Conservation (phyloP, 2,329 filamentous ascomycete genomes). For the Endothia cerciana region DNA sequence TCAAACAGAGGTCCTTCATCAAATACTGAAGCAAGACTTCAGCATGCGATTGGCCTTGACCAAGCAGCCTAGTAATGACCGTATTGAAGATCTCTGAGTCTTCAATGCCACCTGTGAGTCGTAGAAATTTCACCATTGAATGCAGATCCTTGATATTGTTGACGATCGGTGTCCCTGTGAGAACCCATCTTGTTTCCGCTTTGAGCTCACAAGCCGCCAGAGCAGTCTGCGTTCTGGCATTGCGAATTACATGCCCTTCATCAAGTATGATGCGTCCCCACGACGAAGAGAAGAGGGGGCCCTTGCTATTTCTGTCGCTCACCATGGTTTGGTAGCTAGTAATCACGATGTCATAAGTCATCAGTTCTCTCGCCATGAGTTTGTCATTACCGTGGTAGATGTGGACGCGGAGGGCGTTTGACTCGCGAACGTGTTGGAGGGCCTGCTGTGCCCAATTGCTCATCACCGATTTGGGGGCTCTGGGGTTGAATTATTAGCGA, state of each 20-base stretch:
- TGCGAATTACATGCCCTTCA: constrained; percentile 82
- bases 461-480: constrained; percentile 18
- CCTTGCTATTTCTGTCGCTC: constrained; percentile 56
- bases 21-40: constrained; percentile 72
- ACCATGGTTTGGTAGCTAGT: constrained; percentile 82
- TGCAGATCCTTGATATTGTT: constrained; percentile 83
- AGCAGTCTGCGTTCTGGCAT: constrained; percentile 73
- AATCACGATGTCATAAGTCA: constrained; percentile 74
- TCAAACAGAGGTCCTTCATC: constrained; percentile 79
- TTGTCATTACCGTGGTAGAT: constrained; percentile 74
- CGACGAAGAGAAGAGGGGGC: constrained; percentile 52
- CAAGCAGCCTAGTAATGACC: constrained; percentile 71
- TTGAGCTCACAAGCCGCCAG: constrained; percentile 68
- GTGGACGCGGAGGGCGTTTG: constrained; percentile 67
- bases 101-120: constrained; percentile 75
- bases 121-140: constrained; percentile 77
- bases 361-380: constrained; percentile 60
- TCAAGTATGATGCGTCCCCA: constrained; percentile 84
- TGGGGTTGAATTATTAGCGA: neutral
- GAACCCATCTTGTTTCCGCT: constrained; percentile 76
- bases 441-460: constrained; percentile 89
- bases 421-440: constrained; percentile 67
- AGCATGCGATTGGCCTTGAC: constrained; percentile 57
- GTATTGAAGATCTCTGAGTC: constrained; percentile 74
- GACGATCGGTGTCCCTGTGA: constrained; percentile 82